Conservation (phyloP, 177 flowering plant species). For the Telopea speciosissima region DNA sequence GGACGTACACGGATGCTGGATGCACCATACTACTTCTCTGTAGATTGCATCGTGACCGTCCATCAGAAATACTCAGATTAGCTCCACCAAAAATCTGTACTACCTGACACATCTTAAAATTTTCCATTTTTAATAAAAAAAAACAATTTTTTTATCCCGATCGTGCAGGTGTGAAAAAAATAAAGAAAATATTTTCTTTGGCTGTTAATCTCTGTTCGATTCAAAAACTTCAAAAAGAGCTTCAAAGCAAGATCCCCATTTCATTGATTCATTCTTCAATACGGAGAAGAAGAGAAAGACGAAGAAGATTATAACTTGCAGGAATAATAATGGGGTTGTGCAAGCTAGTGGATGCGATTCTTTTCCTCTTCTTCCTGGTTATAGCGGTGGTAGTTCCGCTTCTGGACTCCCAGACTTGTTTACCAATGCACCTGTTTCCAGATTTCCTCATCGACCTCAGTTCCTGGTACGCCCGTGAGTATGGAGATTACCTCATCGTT, state of each 20-base stretch:
- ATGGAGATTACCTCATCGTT: conserved; percentile 46
- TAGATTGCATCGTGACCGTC: too few relatives aligned
- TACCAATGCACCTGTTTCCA: conserved; percentile 39
- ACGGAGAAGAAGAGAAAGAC: neutral
- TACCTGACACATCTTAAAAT: too few relatives aligned
- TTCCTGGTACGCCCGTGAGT: conserved; percentile 33
- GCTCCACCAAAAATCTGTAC: too few relatives aligned
- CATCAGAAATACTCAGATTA: too few relatives aligned
- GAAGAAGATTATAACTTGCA: neutral
- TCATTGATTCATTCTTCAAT: too few relatives aligned
- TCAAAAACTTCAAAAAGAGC: neutral
- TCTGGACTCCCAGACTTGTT: conserved; percentile 45
- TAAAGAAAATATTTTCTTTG: neutral
- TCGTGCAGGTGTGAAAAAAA: too few relatives aligned
- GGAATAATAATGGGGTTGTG: conserved; percentile 28
- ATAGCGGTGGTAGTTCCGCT: conserved; percentile 46
- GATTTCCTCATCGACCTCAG: conserved; percentile 36
- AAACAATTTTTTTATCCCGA: too few relatives aligned
- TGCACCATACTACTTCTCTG: too few relatives aligned
- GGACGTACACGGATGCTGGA: too few relatives aligned
- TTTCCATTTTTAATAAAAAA: too few relatives aligned
- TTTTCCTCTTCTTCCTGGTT: conserved; percentile 45
- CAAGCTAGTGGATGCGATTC: conserved; percentile 35
- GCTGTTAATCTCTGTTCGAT: neutral
- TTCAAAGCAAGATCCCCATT: neutral